These are phyloP conservation scores for Xylariaceae sp. DNA, from an alignment of 2,329 filamentous ascomycete species.

Conservation along the genomic window DNA sequence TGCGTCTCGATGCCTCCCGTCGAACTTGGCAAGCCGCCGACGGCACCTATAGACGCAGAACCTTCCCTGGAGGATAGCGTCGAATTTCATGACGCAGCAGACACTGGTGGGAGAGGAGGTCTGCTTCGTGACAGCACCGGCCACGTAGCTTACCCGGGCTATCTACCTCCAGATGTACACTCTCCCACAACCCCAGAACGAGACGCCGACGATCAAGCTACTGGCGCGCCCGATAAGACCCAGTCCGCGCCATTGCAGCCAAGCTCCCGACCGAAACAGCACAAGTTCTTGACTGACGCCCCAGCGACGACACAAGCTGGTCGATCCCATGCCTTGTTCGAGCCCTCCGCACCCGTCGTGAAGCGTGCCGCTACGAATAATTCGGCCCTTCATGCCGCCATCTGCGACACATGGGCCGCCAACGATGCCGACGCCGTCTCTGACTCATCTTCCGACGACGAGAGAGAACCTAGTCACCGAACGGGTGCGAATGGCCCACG, in stretches of 20 bases:
- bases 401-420: constrained; percentile 5
- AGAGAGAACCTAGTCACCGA: constrained; percentile 12
- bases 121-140: constrained; percentile 22
- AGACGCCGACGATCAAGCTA: background rate
- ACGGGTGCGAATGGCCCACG: constrained; percentile 2
- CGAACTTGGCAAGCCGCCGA: constrained; percentile 27
- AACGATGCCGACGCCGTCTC: constrained; percentile 12
- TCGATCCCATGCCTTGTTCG: constrained; percentile 7
- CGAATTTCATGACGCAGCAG: constrained; percentile 7
- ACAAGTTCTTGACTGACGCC: constrained; percentile 20
- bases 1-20: constrained; percentile 20
- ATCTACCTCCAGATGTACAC: constrained; percentile 24
- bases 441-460: constrained; percentile 20
- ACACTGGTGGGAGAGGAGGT: constrained; percentile 12
- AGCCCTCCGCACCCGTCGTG: constrained; percentile 13
- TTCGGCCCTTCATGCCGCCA: constrained; percentile 15
- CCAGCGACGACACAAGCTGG: constrained; percentile 4
- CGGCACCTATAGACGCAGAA: constrained; percentile 18
- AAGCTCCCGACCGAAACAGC: constrained; percentile 10
- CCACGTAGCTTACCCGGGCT: constrained; percentile 20
- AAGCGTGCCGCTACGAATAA: constrained; percentile 23
- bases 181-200: constrained; percentile 6
- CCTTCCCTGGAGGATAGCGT: constrained; percentile 15
- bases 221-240: constrained; percentile 12
- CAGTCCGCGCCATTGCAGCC: constrained; percentile 12